phyloP scores from a whole-genome alignment of 106 monocot species.

The Alisma plantagoaquatica region DNA sequence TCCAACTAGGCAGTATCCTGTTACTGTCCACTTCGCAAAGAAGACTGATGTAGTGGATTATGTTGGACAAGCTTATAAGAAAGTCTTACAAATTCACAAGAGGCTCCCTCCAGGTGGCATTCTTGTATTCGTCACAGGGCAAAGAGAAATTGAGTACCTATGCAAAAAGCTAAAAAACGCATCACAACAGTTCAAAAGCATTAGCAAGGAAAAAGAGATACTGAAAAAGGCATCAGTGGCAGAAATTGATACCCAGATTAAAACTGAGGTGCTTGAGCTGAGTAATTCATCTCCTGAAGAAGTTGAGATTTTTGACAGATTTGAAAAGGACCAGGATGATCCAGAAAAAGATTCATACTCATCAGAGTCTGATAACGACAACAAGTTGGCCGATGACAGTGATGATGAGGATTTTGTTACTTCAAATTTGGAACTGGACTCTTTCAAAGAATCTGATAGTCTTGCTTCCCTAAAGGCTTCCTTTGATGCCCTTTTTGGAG shows the following conservation, averaged over 20 bases:
- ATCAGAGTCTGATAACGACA: constrained; percentile 53
- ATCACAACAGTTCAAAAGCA: constrained; percentile 20
- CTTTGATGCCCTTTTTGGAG: constrained; percentile 55
- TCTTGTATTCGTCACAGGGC: constrained; percentile 94
- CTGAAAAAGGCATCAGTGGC: constrained; percentile 5
- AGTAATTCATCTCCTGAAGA: constrained; percentile 15
- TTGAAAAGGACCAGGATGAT: constrained; percentile 36
- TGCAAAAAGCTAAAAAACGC: constrained; percentile 63
- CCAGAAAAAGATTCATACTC: constrained; percentile 21
- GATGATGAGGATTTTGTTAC: constrained; percentile 28
- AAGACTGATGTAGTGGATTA: constrained; percentile 65
- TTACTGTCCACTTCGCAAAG: constrained; percentile 82
- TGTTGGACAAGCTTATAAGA: constrained; percentile 78
- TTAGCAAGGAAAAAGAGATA: constrained; percentile 8
- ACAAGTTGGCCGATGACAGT: constrained; percentile 27
- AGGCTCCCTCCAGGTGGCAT: constrained; percentile 83
- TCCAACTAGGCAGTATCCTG: constrained; percentile 73
- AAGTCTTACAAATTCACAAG: constrained; percentile 78
- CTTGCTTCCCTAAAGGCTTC: constrained; percentile 71
- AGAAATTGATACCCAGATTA: constrained; percentile 30
- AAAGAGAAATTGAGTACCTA: constrained; percentile 82
- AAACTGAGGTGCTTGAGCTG: constrained; percentile 44
- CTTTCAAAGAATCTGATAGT: constrained; percentile 33
- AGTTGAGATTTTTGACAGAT: constrained; percentile 37
- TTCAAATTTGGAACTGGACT: constrained; percentile 26